Evolutionary conservation across 768 basidiomycete genomes (phyloP).

Genomic region (Tephrocybe rancida): DNA sequence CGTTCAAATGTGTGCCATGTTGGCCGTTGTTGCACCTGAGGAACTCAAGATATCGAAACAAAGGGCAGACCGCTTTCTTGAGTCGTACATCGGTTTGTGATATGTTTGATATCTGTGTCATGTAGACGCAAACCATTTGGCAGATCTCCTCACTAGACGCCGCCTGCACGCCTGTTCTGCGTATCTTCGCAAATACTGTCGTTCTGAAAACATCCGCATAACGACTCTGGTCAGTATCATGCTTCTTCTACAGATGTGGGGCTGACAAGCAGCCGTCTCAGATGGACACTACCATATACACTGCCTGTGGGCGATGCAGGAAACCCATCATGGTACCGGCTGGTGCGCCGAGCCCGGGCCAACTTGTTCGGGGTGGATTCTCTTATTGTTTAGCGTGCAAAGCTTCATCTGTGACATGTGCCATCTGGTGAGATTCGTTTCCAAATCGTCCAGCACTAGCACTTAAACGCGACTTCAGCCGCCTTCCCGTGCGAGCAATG

Average conservation of each 20-base stretch:
- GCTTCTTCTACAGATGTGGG: background rate
- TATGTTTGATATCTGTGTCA: background rate
- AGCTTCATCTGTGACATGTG: slow-evolving; percentile 48
- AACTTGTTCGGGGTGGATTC: slow-evolving; percentile 42
- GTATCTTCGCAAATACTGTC: slow-evolving; percentile 70
- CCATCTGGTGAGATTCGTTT: slow-evolving; percentile 65
- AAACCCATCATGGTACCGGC: slow-evolving; percentile 57
- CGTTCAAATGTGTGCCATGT: slow-evolving; percentile 78
- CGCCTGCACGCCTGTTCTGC: slow-evolving; percentile 70
- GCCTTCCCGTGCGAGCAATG: slow-evolving; percentile 71
- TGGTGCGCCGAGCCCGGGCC: slow-evolving; percentile 28
- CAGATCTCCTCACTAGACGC: slow-evolving; percentile 66
- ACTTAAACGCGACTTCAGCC: slow-evolving; percentile 42
- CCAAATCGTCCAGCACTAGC: background rate
- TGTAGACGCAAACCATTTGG: background rate
- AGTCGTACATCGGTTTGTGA: slow-evolving; percentile 71
- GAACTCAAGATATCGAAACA: slow-evolving; percentile 54
- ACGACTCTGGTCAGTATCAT: slow-evolving; percentile 51
- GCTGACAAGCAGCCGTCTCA: slow-evolving; percentile 25
- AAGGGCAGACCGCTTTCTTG: slow-evolving; percentile 56
- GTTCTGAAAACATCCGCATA: slow-evolving; percentile 50
- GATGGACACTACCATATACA: slow-evolving; percentile 75
- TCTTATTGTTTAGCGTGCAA: slow-evolving; percentile 63
- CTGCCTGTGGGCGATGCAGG: slow-evolving; percentile 67
- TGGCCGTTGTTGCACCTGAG: slow-evolving; percentile 59